phyloP scores from a whole-genome alignment of 129 eudicot genomes.

The Chrysanthemum seticuspe region DNA sequence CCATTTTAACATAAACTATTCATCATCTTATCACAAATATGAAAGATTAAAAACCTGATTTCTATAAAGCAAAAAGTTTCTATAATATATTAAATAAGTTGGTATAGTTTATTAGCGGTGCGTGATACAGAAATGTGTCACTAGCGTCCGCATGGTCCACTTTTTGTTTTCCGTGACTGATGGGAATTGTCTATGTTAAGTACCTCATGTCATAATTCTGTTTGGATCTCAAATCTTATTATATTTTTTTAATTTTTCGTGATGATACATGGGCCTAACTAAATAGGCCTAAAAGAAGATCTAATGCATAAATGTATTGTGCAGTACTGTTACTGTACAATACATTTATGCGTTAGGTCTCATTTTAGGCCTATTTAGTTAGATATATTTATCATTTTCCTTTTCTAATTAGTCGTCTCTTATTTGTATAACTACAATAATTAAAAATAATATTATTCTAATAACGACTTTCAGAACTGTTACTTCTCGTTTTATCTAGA shows the following conservation, averaged over 20 bases:
- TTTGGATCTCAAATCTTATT: slow-evolving; percentile 1
- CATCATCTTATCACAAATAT: too few species aligned
- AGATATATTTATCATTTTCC: too few species aligned
- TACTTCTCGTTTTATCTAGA: background rate
- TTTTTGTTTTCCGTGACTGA: slow-evolving; percentile 33
- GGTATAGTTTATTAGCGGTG: slow-evolving; percentile 15
- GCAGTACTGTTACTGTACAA: background rate
- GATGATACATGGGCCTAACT: too few species aligned
- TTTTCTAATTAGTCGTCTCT: background rate
- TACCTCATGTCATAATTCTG: slow-evolving; percentile 3
- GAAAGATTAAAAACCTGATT: too few species aligned
- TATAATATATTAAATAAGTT: background rate
- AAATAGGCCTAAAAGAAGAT: too few species aligned
- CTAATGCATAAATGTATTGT: too few species aligned
- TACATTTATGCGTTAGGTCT: too few species aligned
- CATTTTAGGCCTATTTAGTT: too few species aligned
- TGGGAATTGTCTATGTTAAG: slow-evolving; percentile 22
- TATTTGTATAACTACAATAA: background rate
- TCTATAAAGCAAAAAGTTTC: too few species aligned
- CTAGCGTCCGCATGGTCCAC: slow-evolving; percentile 12
- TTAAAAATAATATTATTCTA: background rate
- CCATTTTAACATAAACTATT: too few species aligned
- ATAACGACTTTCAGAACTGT: slow-evolving; percentile 9
- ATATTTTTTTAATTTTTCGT: too few species aligned
- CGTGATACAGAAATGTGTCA: slow-evolving; percentile 31